Evolutionary conservation across 495 filamentous ascomycete species (phyloP), one percentile per base, ranked within the genome.

Genomic region (Penicillium manginii): DNA sequence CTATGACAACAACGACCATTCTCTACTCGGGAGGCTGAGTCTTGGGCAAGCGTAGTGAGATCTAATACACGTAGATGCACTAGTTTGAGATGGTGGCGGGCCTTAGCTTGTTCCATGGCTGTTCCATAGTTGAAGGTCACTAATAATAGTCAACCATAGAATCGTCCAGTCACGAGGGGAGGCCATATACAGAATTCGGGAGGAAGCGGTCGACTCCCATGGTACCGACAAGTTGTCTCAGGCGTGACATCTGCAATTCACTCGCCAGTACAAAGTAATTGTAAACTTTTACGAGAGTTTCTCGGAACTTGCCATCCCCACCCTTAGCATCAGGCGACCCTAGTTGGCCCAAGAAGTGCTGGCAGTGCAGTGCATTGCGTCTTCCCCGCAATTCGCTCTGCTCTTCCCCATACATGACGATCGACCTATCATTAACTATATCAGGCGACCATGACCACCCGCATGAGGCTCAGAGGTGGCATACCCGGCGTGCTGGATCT

Each of bases 341-440:
- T 37, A n/a, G 35, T 37, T 37, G 35, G 35, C 35, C 35, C 35
- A 37, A 37, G 35, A 29, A 37, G 12, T 37, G 35, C 45, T 47
- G 45, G 45, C 45, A 32, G 42, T 45, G 52, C 52, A 54, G 15
- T 8, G 33, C n/a, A 17, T 17, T 29, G 26, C 26, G 26, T 29
- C 26, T 17, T 47, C 39, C 43, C 54, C 45, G 45, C 54, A 56
- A 56, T 56, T 49, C 31, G 40, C 33, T 35, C 11, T 1, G n/a
- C 29, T 23, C 26, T 17, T 42, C 52, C 52, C 52, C 52, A 47
- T 29, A 33, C 10, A 2, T 4, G 9, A 32, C 2, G 15, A 37
- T 39, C 47, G 54, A 26, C 54, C 45, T 56, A 56, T 49, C 9
- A 17, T 35, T 26, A 18, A 49, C 45, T 9, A 23, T 14, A 12